Conservation (phyloP, 306 rosid species). For the Trifolium fragiferum region DNA sequence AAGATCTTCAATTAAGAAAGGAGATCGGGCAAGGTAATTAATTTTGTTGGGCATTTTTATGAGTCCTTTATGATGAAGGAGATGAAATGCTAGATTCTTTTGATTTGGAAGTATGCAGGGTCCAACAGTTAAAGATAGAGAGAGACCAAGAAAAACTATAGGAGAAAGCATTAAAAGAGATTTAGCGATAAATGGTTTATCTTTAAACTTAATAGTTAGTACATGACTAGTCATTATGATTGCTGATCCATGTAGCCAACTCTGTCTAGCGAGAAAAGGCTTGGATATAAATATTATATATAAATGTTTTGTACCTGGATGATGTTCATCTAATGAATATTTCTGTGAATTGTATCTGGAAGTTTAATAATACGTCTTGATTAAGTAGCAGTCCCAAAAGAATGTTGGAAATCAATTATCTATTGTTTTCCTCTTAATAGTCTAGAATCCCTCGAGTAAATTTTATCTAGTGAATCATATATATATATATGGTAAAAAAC, state of each 20-base stretch:
- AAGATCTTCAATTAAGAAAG: conserved; percentile 65
- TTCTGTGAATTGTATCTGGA: not conserved
- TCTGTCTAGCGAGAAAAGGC: not conserved
- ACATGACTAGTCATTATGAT: not conserved
- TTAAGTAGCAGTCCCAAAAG: not conserved
- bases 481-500: conserved; percentile 2
- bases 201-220: not conserved
- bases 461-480: not conserved
- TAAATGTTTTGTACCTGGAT: not conserved
- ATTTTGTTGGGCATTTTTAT: conserved; percentile 23
- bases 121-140: not conserved
- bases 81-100: conserved; percentile 32
- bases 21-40: conserved; percentile 79
- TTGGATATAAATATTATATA: not conserved
- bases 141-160: not conserved
- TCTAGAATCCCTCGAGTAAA: conserved; percentile 27
- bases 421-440: too few species aligned
- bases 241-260: conserved; percentile 3
- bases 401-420: too few species aligned
- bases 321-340: conserved; percentile 14
- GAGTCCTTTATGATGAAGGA: conserved; percentile 25
- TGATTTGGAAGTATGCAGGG: not conserved
- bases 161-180: not conserved
- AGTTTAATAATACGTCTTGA: conserved; percentile 4
- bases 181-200: conserved; percentile 2